Percentiles rank a stretch among this genome's conserved stretches.
phyloP scores from a whole-genome alignment of 108 stramenopile species.

The Skeletonema potamos region DNA sequence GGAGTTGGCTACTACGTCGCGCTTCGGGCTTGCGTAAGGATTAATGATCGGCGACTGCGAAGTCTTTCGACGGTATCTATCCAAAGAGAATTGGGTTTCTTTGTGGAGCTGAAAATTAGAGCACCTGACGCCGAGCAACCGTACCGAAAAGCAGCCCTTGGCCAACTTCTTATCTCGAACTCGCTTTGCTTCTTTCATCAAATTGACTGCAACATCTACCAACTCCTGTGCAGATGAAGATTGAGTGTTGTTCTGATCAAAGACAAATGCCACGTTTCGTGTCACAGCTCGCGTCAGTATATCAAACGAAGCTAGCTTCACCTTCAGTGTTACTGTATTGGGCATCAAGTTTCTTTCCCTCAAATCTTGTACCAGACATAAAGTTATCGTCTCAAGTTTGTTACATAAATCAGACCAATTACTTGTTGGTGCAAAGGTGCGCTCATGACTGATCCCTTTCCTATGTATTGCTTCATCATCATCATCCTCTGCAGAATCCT shows the following conservation, averaged over 20 bases:
- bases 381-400: slow-evolving; percentile 71
- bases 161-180: neutral
- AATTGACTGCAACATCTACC: slow-evolving; percentile 33
- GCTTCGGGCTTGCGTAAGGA: neutral
- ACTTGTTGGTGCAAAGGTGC: slow-evolving; percentile 77
- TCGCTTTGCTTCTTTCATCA: slow-evolving; percentile 54
- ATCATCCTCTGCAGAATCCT: slow-evolving; percentile 12
- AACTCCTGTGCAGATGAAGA: slow-evolving; percentile 50
- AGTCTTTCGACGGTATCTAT: neutral
- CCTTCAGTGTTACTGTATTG: slow-evolving; percentile 78
- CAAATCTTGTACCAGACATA: slow-evolving; percentile 62
- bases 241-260: slow-evolving; percentile 17
- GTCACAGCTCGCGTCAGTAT: slow-evolving; percentile 43
- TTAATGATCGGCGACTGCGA: neutral
- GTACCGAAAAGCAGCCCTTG: slow-evolving; percentile 53
- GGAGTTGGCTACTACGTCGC: neutral
- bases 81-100: slow-evolving; percentile 37
- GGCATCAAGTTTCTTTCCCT: slow-evolving; percentile 57
- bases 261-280: slow-evolving; percentile 25
- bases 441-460: slow-evolving; percentile 92
- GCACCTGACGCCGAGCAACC: slow-evolving; percentile 82
- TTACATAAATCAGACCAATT: slow-evolving; percentile 58
- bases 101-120: slow-evolving; percentile 62
- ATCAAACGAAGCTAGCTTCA: slow-evolving; percentile 80
- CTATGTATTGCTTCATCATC: slow-evolving; percentile 29